Evolutionary conservation across 805 yeast genomes (phyloP).

Genomic region (Candida boidinii): DNA sequence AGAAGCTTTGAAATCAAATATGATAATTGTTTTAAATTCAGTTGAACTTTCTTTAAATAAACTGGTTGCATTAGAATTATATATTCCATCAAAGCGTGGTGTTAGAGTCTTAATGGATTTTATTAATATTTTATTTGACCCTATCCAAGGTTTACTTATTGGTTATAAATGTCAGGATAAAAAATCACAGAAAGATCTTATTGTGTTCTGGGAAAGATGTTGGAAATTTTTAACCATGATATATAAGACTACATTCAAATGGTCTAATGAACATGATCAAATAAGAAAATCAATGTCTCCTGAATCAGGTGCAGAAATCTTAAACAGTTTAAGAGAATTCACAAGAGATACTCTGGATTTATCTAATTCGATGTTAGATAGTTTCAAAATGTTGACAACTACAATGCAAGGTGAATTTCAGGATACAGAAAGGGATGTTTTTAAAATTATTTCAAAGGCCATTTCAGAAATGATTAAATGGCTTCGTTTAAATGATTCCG

Average conservation of each 20-base stretch:
- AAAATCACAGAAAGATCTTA: conserved; percentile 17
- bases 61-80: conserved; percentile 11
- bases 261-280: conserved; percentile 48
- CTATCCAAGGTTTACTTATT: conserved; percentile 48
- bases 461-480: conserved; percentile 66
- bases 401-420: conserved; percentile 18
- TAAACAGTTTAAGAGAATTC: conserved; percentile 40
- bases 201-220: conserved; percentile 52
- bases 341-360: conserved; percentile 82
- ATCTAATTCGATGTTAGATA: conserved; percentile 58
- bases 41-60: conserved; percentile 15
- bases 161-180: not conserved
- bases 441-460: conserved; percentile 49
- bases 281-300: conserved; percentile 12
- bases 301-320: conserved; percentile 14
- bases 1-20: conserved; percentile 36
- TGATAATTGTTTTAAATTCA: conserved; percentile 39
- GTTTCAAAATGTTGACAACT: conserved; percentile 43
- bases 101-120: conserved; percentile 73
- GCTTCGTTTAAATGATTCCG: conserved; percentile 75
- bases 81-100: conserved; percentile 32
- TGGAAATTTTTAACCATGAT: conserved; percentile 72
- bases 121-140: conserved; percentile 51
- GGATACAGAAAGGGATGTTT: conserved; percentile 25
- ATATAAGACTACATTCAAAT: conserved; percentile 54